Evolutionary conservation across 1,139 yeast species (phyloP).

Genomic region (Suhomyces panamericanus): DNA sequence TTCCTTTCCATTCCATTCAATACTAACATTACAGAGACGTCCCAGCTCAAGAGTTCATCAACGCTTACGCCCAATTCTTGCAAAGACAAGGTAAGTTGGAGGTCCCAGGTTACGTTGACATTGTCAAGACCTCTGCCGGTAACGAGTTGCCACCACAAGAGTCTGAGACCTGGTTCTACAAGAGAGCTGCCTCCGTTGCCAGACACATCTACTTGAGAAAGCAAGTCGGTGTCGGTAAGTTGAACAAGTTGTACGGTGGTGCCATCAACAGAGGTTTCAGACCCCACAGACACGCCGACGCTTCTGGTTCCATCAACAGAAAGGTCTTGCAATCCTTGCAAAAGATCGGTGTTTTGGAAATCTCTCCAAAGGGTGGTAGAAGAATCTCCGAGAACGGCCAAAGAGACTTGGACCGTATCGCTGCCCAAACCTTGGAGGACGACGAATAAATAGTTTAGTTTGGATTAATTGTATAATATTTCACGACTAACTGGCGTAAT

Average conservation of each 20-base stretch:
- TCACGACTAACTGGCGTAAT: slow-evolving; percentile 7
- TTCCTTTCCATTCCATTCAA: not conserved
- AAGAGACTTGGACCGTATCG: slow-evolving; percentile 99
- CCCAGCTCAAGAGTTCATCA: slow-evolving; percentile 99
- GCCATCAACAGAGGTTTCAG: slow-evolving; percentile 99
- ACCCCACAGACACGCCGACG: slow-evolving; percentile 98
- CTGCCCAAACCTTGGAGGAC: slow-evolving; percentile 96
- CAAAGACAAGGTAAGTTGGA: slow-evolving; percentile 99
- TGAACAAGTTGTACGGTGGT: slow-evolving; percentile 99
- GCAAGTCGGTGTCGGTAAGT: slow-evolving; percentile 98
- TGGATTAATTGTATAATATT: slow-evolving; percentile 15
- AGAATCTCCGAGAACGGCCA: slow-evolving; percentile 99
- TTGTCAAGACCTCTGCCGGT: slow-evolving; percentile 99
- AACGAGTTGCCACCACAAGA: slow-evolving; percentile 99
- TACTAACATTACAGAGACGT: slow-evolving; percentile 80
- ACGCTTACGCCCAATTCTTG: slow-evolving; percentile 99
- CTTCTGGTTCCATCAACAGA: slow-evolving; percentile 99
- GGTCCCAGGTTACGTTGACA: slow-evolving; percentile 99
- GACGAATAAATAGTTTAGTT: slow-evolving; percentile 55
- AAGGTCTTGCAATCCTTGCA: slow-evolving; percentile 96
- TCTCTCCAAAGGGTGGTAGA: slow-evolving; percentile 99
- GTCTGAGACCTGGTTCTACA: slow-evolving; percentile 99
- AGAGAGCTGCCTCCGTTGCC: slow-evolving; percentile 99
- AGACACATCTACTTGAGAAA: slow-evolving; percentile 99
- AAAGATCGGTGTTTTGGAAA: slow-evolving; percentile 96